Conservation (phyloP, 1,284 basidiomycete genomes). For the Anthracocystis walkeri region DNA sequence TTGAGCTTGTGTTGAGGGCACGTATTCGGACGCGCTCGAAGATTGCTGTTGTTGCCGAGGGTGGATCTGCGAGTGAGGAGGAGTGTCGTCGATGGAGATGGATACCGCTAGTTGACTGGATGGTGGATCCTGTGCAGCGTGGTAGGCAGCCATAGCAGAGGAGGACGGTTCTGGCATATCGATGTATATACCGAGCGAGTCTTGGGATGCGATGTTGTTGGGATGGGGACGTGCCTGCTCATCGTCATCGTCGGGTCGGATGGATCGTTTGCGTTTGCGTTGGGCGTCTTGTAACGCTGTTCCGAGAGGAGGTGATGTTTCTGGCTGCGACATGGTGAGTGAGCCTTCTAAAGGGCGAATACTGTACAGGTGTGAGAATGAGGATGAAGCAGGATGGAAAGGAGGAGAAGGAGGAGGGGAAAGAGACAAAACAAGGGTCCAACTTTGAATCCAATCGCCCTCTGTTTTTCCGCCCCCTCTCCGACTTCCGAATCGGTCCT, state of each 20-base stretch:
- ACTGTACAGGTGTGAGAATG: background rate
- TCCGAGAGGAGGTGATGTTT: background rate
- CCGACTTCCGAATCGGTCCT: conserved; percentile 16
- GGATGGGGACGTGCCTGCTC: background rate
- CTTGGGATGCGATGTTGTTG: conserved; percentile 1
- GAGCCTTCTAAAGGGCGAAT: too few species aligned
- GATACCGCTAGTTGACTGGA: conserved; percentile 10
- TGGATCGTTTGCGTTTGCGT: conserved; percentile 29
- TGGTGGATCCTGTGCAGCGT: conserved; percentile 17
- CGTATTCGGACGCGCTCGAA: conserved; percentile 22
- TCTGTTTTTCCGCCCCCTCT: background rate
- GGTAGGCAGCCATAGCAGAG: conserved; percentile 32
- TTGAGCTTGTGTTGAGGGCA: conserved; percentile 15
- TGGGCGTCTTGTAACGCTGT: background rate
- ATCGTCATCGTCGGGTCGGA: background rate
- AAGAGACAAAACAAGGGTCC: conserved; percentile 21
- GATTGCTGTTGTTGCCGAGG: background rate
- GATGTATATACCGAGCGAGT: conserved; percentile 10
- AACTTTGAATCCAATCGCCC: background rate
- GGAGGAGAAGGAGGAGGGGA: background rate
- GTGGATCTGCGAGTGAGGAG: background rate
- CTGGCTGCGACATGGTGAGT: conserved; percentile 6
- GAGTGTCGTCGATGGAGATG: conserved; percentile 8
- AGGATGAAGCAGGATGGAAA: background rate
- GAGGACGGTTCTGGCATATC: conserved; percentile 34